Conservation (phyloP, 345 rosid species). For the Streptanthus diversifolius region DNA sequence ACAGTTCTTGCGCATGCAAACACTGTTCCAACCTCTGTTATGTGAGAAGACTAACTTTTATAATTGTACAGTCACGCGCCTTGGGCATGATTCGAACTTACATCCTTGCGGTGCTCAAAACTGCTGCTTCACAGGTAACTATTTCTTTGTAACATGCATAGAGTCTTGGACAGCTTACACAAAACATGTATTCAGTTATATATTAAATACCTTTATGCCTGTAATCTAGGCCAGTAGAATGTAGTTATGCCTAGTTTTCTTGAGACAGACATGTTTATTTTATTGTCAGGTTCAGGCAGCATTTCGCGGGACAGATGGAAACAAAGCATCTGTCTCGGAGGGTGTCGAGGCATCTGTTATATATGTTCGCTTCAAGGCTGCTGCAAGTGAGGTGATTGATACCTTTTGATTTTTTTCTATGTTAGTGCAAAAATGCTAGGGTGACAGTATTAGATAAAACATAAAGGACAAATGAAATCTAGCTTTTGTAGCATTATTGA, state of each 20-base stretch:
- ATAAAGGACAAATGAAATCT: neutral
- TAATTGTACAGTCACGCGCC: conserved; percentile 78
- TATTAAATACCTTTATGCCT: neutral
- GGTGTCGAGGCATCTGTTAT: conserved; percentile 95
- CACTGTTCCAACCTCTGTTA: neutral
- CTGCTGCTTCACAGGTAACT: conserved; percentile 79
- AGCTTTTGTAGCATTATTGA: neutral
- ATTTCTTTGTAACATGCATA: neutral
- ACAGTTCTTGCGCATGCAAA: conserved; percentile 16
- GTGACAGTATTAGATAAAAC: neutral
- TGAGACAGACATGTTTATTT: conserved; percentile 22
- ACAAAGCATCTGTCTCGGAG: conserved; percentile 73
- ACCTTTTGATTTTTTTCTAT: neutral
- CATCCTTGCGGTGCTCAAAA: conserved; percentile 80
- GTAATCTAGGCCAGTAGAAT: neutral
- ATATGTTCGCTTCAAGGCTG: conserved; percentile 96
- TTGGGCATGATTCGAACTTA: conserved; percentile 89
- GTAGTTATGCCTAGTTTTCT: conserved; percentile 10
- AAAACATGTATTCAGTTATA: neutral
- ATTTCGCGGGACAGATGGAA: conserved; percentile 60
- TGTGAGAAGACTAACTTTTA: conserved; percentile 17
- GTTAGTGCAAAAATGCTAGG: neutral
- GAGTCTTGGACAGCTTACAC: conserved; percentile 2
- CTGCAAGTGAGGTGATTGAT: conserved; percentile 83
- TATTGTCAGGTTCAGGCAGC: conserved; percentile 76